Percentiles rank a stretch among this genome's conserved stretches.
phyloP scores from a whole-genome alignment of 2,329 filamentous ascomycete species.

The Cladosporium cucumerinum region DNA sequence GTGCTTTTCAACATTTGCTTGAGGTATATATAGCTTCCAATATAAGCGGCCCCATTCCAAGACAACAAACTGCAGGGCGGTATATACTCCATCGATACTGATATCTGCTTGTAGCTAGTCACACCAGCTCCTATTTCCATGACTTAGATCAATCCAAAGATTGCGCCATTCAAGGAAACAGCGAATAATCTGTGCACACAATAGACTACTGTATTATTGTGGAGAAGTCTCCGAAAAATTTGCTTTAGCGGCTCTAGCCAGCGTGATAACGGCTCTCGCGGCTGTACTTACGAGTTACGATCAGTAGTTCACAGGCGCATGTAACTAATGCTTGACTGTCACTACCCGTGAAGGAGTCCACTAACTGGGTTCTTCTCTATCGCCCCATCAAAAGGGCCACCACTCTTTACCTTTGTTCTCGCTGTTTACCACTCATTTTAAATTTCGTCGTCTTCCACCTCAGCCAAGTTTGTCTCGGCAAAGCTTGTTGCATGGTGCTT shows the following conservation, averaged over 20 bases:
- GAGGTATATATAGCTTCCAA: too few species aligned
- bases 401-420: background rate
- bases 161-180: background rate
- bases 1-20: too few species aligned
- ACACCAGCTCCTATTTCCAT: background rate
- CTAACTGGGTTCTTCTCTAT: background rate
- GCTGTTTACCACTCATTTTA: background rate
- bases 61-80: background rate
- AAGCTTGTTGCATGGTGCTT: background rate
- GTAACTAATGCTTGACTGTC: background rate
- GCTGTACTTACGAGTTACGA: background rate
- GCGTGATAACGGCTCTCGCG: background rate
- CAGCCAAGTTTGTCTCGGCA: background rate
- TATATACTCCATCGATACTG: background rate
- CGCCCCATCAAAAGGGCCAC: background rate
- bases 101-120: background rate
- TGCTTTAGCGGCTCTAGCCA: background rate
- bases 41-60: too few species aligned
- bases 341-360: background rate
- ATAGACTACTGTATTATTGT: background rate
- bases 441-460: background rate
- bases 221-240: conserved; percentile 1
- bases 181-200: background rate
- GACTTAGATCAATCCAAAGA: too few species aligned
- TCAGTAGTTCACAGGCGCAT: background rate